These are phyloP conservation scores for Jaapia argillacea DNA, from an alignment of 768 basidiomycete genomes.

Conservation along the genomic window DNA sequence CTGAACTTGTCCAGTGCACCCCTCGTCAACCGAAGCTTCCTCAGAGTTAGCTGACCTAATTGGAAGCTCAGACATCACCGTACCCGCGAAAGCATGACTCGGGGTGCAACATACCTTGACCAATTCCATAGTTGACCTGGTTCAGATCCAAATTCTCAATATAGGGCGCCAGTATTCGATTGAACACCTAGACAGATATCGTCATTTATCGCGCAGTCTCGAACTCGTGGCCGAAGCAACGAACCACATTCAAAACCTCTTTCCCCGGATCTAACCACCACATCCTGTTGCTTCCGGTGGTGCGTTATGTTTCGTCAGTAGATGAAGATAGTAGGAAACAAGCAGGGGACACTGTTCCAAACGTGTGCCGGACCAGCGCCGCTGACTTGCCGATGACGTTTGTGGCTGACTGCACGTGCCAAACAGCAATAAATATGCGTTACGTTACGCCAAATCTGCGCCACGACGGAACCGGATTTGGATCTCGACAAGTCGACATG, in stretches of 20 bases:
- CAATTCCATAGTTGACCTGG: conserved; percentile 90
- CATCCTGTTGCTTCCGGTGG: conserved; percentile 36
- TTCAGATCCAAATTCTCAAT: conserved; percentile 93
- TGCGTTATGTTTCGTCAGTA: no score
- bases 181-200: conserved; percentile 51
- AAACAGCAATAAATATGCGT: no score
- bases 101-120: conserved; percentile 47
- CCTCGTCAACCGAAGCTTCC: conserved; percentile 81
- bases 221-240: conserved; percentile 16
- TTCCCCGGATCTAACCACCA: conserved; percentile 88
- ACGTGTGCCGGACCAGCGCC: no score
- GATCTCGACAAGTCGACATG: no score
- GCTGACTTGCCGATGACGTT: no score
- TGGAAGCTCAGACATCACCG: conserved; percentile 8
- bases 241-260: conserved; percentile 71
- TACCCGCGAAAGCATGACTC: not conserved
- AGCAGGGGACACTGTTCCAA: no score
- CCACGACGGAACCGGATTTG: no score
- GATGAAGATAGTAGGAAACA: no score
- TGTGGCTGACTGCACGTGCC: no score
- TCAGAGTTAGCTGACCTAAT: conserved; percentile 66
- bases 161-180: conserved; percentile 88
- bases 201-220: not conserved
- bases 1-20: conserved; percentile 92
- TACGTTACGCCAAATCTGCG: no score